Base-by-base conservation (phyloP, 2,329 filamentous ascomycete species). In the Trematosphaeria pertusa region DNA sequence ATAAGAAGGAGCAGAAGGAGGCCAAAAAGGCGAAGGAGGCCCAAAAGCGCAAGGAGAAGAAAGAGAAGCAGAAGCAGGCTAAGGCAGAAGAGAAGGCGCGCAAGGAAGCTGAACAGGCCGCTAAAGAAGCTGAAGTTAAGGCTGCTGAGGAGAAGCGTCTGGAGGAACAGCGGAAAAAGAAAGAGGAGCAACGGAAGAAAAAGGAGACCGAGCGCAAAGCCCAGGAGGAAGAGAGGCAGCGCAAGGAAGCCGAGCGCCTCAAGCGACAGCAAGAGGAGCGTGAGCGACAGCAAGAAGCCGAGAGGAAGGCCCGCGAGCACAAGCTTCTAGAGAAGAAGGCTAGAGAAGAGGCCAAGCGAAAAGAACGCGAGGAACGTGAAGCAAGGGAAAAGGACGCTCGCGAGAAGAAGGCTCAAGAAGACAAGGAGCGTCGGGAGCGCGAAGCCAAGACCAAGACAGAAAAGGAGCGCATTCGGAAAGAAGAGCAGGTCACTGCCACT, bases 11-110 rank as follows among this genome's bases (percentile, higher is more conserved):
- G 40, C 84, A 93, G 70, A 87, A 88, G 53, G 92, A 94, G 69
- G 91, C 89, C 15, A 97, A 97, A 77, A 96, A 93, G 72, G 89
- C 91, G 37, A 91, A 91, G 66, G 93, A 96, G 65, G 92, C 94
- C 12, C 89, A 96, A 71, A 96, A 94, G 79, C 90, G 89, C 69
- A 97, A 96, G 73, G 92, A 96, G 65, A 96, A 93, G 77, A 91
- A 92, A 54, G 87, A 87, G 17, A 86, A 91, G 65, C 93, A 96
- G 76, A 95, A 93, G 73, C 87, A 91, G 68, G 87, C 86, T 2
- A 86, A 89, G 56, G 90, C 93, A n/a, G 93, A 97, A 68, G 92
- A 97, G 67, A 92, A 90, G 73, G 88, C 91, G 24, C 87, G 84
- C 46, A 89, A 86, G 61, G 93, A 97, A 34, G 91, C 91, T 4